phyloP scores from a whole-genome alignment of 106 monocot species.

The Chionographis japonica region DNA sequence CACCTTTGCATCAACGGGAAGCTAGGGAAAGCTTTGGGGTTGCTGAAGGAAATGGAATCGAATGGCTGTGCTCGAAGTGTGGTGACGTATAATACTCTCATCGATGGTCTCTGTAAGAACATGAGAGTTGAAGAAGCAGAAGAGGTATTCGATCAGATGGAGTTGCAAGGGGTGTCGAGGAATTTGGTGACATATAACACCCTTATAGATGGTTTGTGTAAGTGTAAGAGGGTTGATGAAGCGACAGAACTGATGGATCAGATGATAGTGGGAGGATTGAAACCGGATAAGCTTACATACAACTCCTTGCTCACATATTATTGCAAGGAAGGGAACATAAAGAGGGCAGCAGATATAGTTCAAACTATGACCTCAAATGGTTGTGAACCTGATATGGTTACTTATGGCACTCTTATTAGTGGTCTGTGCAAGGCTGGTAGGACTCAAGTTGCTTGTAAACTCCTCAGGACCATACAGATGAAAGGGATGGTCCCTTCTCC shows the following conservation, averaged over 20 bases:
- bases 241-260: slow-evolving; percentile 79
- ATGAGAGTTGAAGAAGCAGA: slow-evolving; percentile 69
- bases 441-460: slow-evolving; percentile 51
- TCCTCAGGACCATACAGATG: slow-evolving; percentile 62
- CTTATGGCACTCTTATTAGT: slow-evolving; percentile 54
- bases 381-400: slow-evolving; percentile 65
- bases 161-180: slow-evolving; percentile 62
- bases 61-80: slow-evolving; percentile 70
- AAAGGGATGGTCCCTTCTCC: slow-evolving; percentile 81
- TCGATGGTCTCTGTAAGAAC: slow-evolving; percentile 86
- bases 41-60: slow-evolving; percentile 82
- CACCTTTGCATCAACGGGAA: slow-evolving; percentile 50
- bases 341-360: slow-evolving; percentile 69
- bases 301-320: slow-evolving; percentile 58
- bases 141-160: slow-evolving; percentile 87
- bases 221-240: slow-evolving; percentile 63
- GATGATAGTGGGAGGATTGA: slow-evolving; percentile 74
- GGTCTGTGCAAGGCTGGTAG: slow-evolving; percentile 63
- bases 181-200: slow-evolving; percentile 76
- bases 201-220: slow-evolving; percentile 78
- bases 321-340: slow-evolving; percentile 64
- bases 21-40: slow-evolving; percentile 53
- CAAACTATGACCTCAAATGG: slow-evolving; percentile 89
- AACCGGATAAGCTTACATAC: slow-evolving; percentile 72
- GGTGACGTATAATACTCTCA: slow-evolving; percentile 82